These are phyloP conservation scores for Xylariaceae sp. DNA, from an alignment of 2,329 filamentous ascomycete genomes.

Conservation along the genomic window DNA sequence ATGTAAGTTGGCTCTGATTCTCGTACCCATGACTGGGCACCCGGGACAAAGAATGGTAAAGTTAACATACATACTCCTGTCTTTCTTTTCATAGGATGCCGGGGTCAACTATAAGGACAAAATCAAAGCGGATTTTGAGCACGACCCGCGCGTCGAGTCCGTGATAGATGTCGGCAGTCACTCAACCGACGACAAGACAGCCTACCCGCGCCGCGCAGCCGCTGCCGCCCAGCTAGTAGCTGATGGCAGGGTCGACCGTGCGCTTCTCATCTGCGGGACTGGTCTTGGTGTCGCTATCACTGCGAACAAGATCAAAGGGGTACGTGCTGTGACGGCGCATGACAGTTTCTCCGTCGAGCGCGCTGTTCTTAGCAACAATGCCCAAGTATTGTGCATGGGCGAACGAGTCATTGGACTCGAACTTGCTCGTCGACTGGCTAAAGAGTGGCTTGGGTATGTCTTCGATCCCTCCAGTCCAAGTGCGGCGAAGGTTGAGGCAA, in stretches of 20 bases:
- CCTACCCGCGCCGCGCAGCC: constrained; percentile 75
- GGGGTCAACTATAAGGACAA: constrained; percentile 73
- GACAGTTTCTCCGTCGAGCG: constrained; percentile 81
- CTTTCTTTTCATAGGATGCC: constrained; percentile 48
- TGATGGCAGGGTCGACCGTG: constrained; percentile 65
- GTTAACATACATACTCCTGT: neutral
- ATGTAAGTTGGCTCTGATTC: constrained; percentile 34
- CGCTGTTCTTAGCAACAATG: constrained; percentile 75
- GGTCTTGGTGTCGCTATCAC: constrained; percentile 81
- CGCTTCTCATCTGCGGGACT: constrained; percentile 78
- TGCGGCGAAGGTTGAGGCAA: constrained; percentile 42
- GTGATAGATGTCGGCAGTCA: constrained; percentile 72
- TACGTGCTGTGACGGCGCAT: constrained; percentile 83
- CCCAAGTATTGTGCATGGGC: constrained; percentile 81
- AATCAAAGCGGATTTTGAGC: constrained; percentile 67
- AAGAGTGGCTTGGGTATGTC: constrained; percentile 78
- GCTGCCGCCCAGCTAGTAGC: constrained; percentile 61
- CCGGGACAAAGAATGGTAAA: neutral
- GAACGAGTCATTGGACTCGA: constrained; percentile 79
- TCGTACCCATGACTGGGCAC: neutral
- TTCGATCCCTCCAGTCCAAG: constrained; percentile 62
- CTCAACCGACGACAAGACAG: constrained; percentile 63
- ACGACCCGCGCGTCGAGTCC: constrained; percentile 59
- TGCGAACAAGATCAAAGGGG: constrained; percentile 83
- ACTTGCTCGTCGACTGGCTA: constrained; percentile 68